Base-by-base conservation (phyloP, 2,329 filamentous ascomycete species). In the Gnomoniopsis smithogilvyi region DNA sequence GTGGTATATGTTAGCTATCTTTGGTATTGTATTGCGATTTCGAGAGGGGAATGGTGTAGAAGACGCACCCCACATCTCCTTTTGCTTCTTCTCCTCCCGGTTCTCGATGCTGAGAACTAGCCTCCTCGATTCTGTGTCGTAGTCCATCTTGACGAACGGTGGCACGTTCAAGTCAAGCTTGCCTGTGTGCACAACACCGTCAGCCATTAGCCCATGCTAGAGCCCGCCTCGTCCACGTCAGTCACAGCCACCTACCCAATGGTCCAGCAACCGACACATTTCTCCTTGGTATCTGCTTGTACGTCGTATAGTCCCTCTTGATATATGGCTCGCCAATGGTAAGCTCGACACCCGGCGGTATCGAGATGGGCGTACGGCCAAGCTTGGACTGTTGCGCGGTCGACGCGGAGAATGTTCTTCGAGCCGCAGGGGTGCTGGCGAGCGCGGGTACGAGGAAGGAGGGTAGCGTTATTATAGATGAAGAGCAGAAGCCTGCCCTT, bases 11-110 rank as follows among this genome's bases (percentile, higher is more conserved):
- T 73, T 52, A 71, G 65, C 58, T 24, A 33, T 43, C 53, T 19
- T 41, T 24, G 43, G 22, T 21, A 24, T 47, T 36, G 12, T 47
- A 7, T 47, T 7, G 41, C 47, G 11, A 41, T 36, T 17, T 34
- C 19, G 30, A 17, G 19, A 51, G 14, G 24, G 19, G 51, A 8
- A 17, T 21, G 19, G n/a, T 47, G 34, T 7, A 26, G 36, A 7
- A 24, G 36, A 55, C 61, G 33, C 67, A 96, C 94, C 95, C 95
- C 95, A 98, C 93, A 98, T 98, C 74, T 90, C 90, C 71, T 88
- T 88, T 75, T 98, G 94, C 63, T 90, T 80, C 76, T 87, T 88
- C 55, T 85, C 74, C 19, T 85, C 77, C 19, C 79, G 74, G 73
- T 98, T 84, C 68, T 87, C 74, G 12, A 99, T 85, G 57, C 80